Evolutionary conservation across 2,329 filamentous ascomycete species (phyloP).

Genomic region (Microdochium bolleyi): DNA sequence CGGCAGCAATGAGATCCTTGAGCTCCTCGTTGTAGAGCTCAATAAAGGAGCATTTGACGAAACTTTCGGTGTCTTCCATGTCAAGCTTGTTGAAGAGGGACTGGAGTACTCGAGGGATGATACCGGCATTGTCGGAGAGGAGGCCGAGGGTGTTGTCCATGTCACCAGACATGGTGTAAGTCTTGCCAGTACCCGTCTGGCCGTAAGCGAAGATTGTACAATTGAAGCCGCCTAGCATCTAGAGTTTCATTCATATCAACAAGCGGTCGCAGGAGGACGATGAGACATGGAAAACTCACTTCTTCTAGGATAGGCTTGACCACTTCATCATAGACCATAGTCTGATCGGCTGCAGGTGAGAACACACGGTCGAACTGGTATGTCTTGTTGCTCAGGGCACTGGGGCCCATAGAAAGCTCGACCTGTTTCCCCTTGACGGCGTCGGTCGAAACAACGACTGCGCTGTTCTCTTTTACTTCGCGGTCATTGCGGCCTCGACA

Average conservation of each 20-base stretch:
- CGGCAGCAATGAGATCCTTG: conserved; percentile 74
- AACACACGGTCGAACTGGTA: conserved; percentile 98
- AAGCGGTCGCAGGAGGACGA: conserved; percentile 2
- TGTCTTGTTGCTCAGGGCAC: conserved; percentile 87
- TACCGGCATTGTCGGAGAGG: conserved; percentile 84
- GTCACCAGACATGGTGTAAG: conserved; percentile 98
- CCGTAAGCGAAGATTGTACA: conserved; percentile 99
- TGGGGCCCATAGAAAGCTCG: conserved; percentile 86
- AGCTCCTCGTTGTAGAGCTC: conserved; percentile 98
- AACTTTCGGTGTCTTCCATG: conserved; percentile 69
- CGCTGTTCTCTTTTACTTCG: conserved; percentile 89
- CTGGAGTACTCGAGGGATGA: conserved; percentile 86
- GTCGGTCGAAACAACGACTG: conserved; percentile 81
- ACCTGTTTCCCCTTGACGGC: conserved; percentile 81
- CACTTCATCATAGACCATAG: conserved; percentile 90
- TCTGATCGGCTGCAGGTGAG: conserved; percentile 87
- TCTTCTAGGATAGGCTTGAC: conserved; percentile 90
- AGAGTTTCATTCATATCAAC: not conserved
- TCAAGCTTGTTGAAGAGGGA: conserved; percentile 82
- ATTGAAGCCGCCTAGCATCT: conserved; percentile 94
- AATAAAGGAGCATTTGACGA: conserved; percentile 96
- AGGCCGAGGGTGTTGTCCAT: conserved; percentile 83
- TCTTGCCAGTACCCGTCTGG: conserved; percentile 96
- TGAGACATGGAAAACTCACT: conserved; percentile 38
- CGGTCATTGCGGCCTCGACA: conserved; percentile 89